Conservation (phyloP, 495 filamentous ascomycete species). For the Penicillium ucsense region DNA sequence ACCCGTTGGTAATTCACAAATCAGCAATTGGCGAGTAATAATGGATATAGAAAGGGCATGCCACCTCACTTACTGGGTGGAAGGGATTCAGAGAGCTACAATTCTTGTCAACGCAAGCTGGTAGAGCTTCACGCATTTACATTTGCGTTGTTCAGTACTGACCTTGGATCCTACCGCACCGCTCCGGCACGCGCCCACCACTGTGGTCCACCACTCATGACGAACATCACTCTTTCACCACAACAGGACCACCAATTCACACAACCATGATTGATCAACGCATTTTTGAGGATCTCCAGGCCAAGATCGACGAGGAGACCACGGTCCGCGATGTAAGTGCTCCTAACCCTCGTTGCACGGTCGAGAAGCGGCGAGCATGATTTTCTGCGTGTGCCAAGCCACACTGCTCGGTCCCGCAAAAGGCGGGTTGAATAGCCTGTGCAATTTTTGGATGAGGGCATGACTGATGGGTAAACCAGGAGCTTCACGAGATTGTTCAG, state of each 20-base stretch:
- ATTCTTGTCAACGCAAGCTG: too few relatives aligned
- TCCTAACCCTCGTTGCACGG: not conserved
- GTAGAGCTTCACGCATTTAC: too few relatives aligned
- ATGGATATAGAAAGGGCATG: too few relatives aligned
- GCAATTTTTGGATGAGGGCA: not conserved
- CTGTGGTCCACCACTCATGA: not conserved
- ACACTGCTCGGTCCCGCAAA: constrained; percentile 3
- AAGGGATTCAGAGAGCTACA: too few relatives aligned
- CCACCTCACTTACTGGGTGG: too few relatives aligned
- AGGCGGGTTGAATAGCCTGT: not conserved
- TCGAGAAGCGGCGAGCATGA: too few relatives aligned
- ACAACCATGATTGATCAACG: constrained; percentile 56
- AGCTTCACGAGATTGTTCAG: constrained; percentile 71
- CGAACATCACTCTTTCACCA: constrained; percentile 2
- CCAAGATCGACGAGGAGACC: constrained; percentile 81
- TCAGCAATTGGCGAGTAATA: too few relatives aligned
- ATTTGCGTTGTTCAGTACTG: too few relatives aligned
- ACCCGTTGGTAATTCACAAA: too few relatives aligned
- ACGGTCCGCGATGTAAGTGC: constrained; percentile 61
- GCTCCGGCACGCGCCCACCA: not conserved
- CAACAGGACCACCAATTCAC: not conserved
- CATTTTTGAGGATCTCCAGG: constrained; percentile 82
- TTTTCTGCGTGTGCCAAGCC: constrained; percentile 19
- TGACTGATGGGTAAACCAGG: constrained; percentile 24
- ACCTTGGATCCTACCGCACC: too few relatives aligned